Conservation (phyloP, 2,329 filamentous ascomycete species). For the Neofusicoccum kwambonambiense region DNA sequence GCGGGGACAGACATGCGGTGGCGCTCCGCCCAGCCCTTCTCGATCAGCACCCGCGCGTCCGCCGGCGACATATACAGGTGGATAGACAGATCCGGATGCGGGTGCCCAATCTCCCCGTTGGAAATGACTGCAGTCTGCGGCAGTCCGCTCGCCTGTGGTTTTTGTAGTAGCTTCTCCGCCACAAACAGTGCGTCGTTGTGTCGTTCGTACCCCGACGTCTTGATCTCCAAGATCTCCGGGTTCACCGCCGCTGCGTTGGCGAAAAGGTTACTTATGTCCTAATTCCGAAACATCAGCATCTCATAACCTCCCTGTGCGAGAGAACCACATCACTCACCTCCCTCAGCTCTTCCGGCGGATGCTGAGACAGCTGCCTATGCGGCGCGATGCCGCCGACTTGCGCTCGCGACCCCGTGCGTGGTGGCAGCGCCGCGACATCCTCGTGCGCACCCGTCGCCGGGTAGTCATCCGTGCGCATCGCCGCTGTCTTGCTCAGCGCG, state of each 20-base stretch:
- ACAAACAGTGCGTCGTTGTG: slow-evolving; percentile 5
- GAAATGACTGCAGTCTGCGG: neutral
- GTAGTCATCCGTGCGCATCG: neutral
- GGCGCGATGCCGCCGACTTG: neutral
- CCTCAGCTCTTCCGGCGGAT: neutral
- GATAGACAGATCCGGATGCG: neutral
- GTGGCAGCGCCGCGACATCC: neutral
- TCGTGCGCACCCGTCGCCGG: neutral
- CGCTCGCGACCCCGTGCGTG: neutral
- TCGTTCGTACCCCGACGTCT: neutral
- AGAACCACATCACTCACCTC: neutral
- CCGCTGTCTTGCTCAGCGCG: neutral
- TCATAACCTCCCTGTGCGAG: no score
- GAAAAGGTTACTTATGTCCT: neutral
- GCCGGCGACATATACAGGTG: neutral
- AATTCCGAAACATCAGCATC: neutral
- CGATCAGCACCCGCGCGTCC: slow-evolving; percentile 2
- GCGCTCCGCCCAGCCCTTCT: slow-evolving; percentile 5
- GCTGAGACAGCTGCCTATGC: neutral
- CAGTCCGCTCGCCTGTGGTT: neutral
- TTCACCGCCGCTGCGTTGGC: neutral
- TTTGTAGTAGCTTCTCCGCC: neutral
- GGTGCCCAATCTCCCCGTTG: neutral
- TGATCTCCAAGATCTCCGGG: neutral
- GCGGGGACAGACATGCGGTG: neutral